These are phyloP conservation scores for Podaxis mareebaensis DNA, from an alignment of 768 basidiomycete genomes.

Conservation along the genomic window DNA sequence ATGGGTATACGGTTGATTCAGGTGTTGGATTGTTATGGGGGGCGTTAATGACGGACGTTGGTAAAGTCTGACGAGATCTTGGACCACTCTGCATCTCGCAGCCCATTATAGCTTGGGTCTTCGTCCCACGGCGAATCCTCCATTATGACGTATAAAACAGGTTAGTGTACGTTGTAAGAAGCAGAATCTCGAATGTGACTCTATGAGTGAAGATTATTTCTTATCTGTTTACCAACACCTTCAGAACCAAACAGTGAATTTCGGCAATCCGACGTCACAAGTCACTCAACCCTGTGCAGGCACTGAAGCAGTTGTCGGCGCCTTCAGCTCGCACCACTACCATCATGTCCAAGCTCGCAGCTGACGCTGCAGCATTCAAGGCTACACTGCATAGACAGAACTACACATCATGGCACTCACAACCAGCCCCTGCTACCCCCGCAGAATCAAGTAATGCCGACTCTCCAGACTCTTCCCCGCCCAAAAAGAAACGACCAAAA, in stretches of 20 bases:
- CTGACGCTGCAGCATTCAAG: slow-evolving; percentile 74
- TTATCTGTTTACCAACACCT: slow-evolving; percentile 2
- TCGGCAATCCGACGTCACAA: not conserved
- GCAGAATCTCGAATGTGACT: not conserved
- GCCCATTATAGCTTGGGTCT: slow-evolving; percentile 30
- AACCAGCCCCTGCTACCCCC: slow-evolving; percentile 39
- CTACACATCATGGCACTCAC: slow-evolving; percentile 76
- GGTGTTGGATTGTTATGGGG: not conserved
- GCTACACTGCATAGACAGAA: slow-evolving; percentile 62
- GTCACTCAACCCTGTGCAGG: not conserved
- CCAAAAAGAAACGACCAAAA: slow-evolving; percentile 68
- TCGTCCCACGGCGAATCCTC: slow-evolving; percentile 65
- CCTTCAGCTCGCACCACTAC: slow-evolving; percentile 17
- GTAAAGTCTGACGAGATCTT: slow-evolving; percentile 70
- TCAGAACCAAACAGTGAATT: not conserved
- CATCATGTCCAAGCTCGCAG: slow-evolving; percentile 65
- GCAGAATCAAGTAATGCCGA: slow-evolving; percentile 22
- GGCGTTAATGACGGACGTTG: slow-evolving; percentile 46
- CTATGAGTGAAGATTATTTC: not conserved
- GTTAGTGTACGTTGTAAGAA: not conserved
- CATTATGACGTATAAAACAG: slow-evolving; percentile 1
- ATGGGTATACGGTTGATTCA: slow-evolving; percentile 5
- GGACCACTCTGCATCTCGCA: slow-evolving; percentile 61
- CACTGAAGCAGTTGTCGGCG: not conserved
- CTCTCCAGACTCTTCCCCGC: slow-evolving; percentile 28